phyloP scores from a whole-genome alignment of 805 yeast genomes.

The Saturnispora sekii region DNA sequence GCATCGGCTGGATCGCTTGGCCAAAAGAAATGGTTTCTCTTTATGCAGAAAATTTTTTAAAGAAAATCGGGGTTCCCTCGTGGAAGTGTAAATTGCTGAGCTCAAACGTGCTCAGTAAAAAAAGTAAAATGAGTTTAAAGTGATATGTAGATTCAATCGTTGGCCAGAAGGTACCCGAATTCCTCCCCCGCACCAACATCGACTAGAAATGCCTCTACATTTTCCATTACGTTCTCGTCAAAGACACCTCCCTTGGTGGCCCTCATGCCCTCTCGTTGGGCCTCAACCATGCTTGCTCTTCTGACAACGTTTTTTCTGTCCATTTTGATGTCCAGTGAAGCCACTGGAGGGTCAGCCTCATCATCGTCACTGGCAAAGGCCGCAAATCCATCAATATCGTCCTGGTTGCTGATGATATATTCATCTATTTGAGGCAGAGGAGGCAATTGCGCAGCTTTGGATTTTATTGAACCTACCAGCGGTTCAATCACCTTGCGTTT shows the following conservation, averaged over 20 bases:
- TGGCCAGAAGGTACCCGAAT: constrained; percentile 29
- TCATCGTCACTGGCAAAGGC: constrained; percentile 8
- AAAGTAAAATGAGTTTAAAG: not conserved
- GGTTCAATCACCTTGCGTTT: constrained; percentile 3
- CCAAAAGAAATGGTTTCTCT: not conserved
- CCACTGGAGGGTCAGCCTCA: not conserved
- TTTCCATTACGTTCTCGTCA: constrained; percentile 63
- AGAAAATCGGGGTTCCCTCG: too few species aligned
- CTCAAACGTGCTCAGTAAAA: not conserved
- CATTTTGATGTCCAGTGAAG: not conserved
- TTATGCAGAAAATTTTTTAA: not conserved
- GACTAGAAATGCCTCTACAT: constrained; percentile 60
- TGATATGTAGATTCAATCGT: constrained; percentile 4
- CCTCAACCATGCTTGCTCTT: constrained; percentile 62
- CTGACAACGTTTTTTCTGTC: constrained; percentile 30
- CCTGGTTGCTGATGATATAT: constrained; percentile 4
- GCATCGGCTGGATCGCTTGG: not conserved
- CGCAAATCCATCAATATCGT: constrained; percentile 7
- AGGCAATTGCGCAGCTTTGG: not conserved
- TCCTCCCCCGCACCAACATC: constrained; percentile 39
- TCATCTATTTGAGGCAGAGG: constrained; percentile 1
- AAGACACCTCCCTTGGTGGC: constrained; percentile 70
- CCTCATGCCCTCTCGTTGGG: constrained; percentile 65
- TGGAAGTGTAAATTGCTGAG: too few species aligned
- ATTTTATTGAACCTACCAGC: not conserved